Evolutionary conservation across 2,329 filamentous ascomycete genomes (phyloP), one percentile per base, ranked within the genome.

Genomic region (Immersiporthe knoxdaviesiana): DNA sequence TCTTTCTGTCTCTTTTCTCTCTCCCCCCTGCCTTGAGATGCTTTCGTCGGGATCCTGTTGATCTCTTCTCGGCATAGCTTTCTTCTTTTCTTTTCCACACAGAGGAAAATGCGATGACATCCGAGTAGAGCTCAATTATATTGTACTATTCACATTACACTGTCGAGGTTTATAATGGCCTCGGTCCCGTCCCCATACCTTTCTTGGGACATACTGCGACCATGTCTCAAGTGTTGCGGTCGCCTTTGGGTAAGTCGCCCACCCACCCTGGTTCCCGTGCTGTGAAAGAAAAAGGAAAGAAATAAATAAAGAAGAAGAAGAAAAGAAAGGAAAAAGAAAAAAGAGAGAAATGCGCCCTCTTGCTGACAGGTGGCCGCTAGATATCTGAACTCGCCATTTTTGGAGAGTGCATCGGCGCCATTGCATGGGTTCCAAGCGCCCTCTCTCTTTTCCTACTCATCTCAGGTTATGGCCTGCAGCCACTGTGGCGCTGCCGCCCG

Each of bases 371-470:
- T 47, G 24, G 60, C 47, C 65, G 58, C 61, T 61, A 72, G 70
- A 65, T 70, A 35, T 66, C 69, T 60, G 68, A 72, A 52, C 63
- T 65, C 30, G 70, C 70, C 44, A 62, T 70, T 47, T 72, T 80
- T 68, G 76, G 76, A 16, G 73, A 77, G 37, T 80, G 78, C 58
- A 72, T 77, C 18, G 78, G 76, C 16, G 61, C 76, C 18, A 65
- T 80, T 27, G 74, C 75, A 39, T 76, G 78, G 61, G 59, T 79
- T 39, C 79, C 79, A 6, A 66, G 76, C 6, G 76, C 74, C 72
- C 66, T 75, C 8, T 73, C 79, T 2, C n/a, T 79, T 5, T 18
- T 76, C 47, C 72, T 77, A 8, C 68, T 79, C 14, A 30, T 77
- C 1, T 72, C 77, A 64, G 77, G 76, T 35, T 80, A 80, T 54